These are phyloP conservation scores for Penicillium canariense DNA, from an alignment of 495 filamentous ascomycete species.

Conservation along the genomic window DNA sequence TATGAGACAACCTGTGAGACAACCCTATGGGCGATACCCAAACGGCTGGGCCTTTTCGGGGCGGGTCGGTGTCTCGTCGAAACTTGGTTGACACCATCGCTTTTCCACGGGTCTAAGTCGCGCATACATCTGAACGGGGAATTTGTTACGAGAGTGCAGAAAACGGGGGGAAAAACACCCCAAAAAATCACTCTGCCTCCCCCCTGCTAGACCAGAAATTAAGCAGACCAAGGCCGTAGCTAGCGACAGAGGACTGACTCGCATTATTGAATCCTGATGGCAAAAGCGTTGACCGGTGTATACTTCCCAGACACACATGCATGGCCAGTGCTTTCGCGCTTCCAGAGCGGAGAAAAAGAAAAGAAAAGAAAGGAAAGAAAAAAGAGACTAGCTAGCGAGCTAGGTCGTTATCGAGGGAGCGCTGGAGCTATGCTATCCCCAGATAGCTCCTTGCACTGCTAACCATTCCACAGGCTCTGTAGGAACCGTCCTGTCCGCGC, in stretches of 20 bases:
- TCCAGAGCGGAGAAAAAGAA: constrained; percentile 10
- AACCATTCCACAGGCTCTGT: not conserved
- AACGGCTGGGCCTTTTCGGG: not conserved
- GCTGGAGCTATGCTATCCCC: not conserved
- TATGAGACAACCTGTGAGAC: not conserved
- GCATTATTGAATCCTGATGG: not conserved
- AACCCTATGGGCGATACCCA: not conserved
- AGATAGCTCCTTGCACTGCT: not conserved
- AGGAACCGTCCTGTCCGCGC: not conserved
- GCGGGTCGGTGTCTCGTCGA: constrained; percentile 2
- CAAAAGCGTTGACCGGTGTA: not conserved
- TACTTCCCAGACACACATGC: constrained; percentile 11
- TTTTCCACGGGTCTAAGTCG: constrained; percentile 5
- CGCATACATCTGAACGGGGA: not conserved
- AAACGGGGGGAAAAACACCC: not conserved
- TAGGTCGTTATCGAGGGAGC: not conserved
- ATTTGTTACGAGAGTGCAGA: not conserved
- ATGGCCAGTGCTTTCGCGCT: constrained; percentile 11
- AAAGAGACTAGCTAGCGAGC: not conserved
- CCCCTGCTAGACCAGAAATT: not conserved
- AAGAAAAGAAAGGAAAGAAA: not conserved
- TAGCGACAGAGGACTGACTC: not conserved
- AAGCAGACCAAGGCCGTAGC: not conserved
- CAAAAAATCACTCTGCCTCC: too few relatives aligned
- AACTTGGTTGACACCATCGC: constrained; percentile 12